Percentiles rank a stretch among this genome's conserved stretches.
Evolutionary conservation across 352 stramenopile genomes (phyloP).

Genomic region (Plasmopara halstedii): DNA sequence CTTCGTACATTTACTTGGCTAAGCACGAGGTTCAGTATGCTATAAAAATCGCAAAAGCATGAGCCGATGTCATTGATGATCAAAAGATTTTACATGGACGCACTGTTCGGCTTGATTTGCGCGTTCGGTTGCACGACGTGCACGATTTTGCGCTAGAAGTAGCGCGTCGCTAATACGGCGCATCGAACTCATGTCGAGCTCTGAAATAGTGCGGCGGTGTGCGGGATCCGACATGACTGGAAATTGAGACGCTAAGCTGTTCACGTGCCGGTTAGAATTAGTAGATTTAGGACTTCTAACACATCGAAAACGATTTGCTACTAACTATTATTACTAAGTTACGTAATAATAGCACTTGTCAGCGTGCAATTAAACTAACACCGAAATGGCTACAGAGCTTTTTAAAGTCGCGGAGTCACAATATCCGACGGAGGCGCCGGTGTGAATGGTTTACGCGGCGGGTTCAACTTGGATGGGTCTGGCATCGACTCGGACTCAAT

Average conservation of each 20-base stretch:
- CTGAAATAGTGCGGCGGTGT: conserved; percentile 32
- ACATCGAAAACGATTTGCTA: neutral
- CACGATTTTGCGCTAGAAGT: conserved; percentile 63
- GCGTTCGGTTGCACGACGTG: conserved; percentile 44
- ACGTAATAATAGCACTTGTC: neutral
- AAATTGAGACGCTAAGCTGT: no score
- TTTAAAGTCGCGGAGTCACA: conserved; percentile 36
- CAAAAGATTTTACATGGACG: conserved; percentile 10
- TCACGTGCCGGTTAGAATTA: no score
- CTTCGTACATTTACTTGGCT: conserved; percentile 16
- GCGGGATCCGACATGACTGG: conserved; percentile 13
- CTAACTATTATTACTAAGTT: neutral
- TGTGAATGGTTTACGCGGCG: conserved; percentile 47
- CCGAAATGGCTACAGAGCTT: conserved; percentile 17
- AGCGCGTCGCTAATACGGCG: conserved; percentile 62
- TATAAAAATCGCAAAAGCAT: conserved; percentile 6
- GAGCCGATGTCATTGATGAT: conserved; percentile 2
- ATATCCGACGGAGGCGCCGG: conserved; percentile 44
- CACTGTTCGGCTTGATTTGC: conserved; percentile 61
- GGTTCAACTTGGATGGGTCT: conserved; percentile 42
- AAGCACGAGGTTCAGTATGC: conserved; percentile 23
- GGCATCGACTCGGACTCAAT: conserved; percentile 4
- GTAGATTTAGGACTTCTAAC: no score
- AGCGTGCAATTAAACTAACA: neutral
- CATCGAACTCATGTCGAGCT: conserved; percentile 50